Conservation (phyloP, 1,284 basidiomycete genomes). For the Pisolithus thermaeus region DNA sequence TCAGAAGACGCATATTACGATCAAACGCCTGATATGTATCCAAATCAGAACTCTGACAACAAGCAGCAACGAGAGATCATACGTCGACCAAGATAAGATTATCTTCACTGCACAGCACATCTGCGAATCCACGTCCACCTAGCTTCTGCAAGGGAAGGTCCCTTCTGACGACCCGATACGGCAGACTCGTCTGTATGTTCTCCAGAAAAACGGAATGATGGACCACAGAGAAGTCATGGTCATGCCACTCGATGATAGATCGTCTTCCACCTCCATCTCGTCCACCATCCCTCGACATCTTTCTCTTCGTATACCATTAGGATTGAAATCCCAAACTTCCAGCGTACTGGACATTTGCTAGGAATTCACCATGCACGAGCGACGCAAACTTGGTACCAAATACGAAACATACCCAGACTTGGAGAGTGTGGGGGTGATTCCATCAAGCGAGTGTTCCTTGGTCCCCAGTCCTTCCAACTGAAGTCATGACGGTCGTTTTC, state of each 20-base stretch:
- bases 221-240: conserved; percentile 18
- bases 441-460: conserved; percentile 38
- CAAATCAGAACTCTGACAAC: too few relatives aligned
- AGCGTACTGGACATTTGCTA: conserved; percentile 14
- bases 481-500: conserved; percentile 24
- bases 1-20: conserved; percentile 25
- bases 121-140: conserved; percentile 15
- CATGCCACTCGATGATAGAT: conserved; percentile 20
- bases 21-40: conserved; percentile 9
- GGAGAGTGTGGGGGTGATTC: conserved; percentile 30
- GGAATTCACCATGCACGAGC: conserved; percentile 9
- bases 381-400: conserved; percentile 44
- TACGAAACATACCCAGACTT: conserved; percentile 55
- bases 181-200: conserved; percentile 40
- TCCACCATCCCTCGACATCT: conserved; percentile 3
- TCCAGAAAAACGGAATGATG: conserved; percentile 29
- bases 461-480: conserved; percentile 51
- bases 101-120: conserved; percentile 53
- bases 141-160: conserved; percentile 9
- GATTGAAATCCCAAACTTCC: conserved; percentile 50
- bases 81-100: conserved; percentile 47
- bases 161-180: conserved; percentile 33
- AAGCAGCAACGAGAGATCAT: conserved; percentile 12
- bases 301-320: conserved; percentile 33
- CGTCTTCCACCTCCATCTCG: background rate